These are phyloP conservation scores for Cyanodermella asteris DNA, from an alignment of 2,329 filamentous ascomycete species.

Conservation along the genomic window DNA sequence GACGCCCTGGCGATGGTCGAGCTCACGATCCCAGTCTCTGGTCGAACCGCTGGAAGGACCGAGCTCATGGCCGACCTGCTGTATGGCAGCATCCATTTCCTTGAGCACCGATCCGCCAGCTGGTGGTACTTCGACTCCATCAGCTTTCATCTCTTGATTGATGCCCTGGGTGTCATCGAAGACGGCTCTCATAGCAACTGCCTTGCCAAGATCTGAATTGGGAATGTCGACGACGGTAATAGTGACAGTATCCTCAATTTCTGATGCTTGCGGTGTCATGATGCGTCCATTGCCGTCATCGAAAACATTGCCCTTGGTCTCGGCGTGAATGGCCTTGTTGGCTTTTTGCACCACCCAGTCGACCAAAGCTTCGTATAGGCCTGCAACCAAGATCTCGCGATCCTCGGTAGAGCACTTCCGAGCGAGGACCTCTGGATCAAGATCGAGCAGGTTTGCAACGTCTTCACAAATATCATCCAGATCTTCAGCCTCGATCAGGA, in stretches of 20 bases:
- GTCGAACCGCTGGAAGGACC: conserved; percentile 48
- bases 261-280: conserved; percentile 44
- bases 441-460: conserved; percentile 61
- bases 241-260: conserved; percentile 68
- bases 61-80: conserved; percentile 55
- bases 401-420: conserved; percentile 68
- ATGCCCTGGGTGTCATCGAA: conserved; percentile 89
- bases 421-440: conserved; percentile 65
- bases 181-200: conserved; percentile 66
- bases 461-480: conserved; percentile 79
- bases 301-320: conserved; percentile 45
- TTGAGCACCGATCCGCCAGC: conserved; percentile 64
- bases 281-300: conserved; percentile 39
- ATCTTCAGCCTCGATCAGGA: conserved; percentile 61
- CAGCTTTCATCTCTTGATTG: conserved; percentile 91
- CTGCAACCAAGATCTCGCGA: conserved; percentile 58
- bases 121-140: conserved; percentile 56
- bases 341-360: conserved; percentile 86
- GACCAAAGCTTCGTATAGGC: conserved; percentile 79
- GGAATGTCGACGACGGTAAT: conserved; percentile 79
- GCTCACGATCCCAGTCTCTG: conserved; percentile 52
- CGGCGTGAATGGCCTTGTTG: conserved; percentile 59
- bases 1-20: conserved; percentile 63
- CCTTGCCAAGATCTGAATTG: conserved; percentile 59
- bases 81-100: conserved; percentile 68